Evolutionary conservation across 2,329 filamentous ascomycete genomes (phyloP), one percentile per base, ranked within the genome.

Genomic region (Scedosporium aurantiacum): DNA sequence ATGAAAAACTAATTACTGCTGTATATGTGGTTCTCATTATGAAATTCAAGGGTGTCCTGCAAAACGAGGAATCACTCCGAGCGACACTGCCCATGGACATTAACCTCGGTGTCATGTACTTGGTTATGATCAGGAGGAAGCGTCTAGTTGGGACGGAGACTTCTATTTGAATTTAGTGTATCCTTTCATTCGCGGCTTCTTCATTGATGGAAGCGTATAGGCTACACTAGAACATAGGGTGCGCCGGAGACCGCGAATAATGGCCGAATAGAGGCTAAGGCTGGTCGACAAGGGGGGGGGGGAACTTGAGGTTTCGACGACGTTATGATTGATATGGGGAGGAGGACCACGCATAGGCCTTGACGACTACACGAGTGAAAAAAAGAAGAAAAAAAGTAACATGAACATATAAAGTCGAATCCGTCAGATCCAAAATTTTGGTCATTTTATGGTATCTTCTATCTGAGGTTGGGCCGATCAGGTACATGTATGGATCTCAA

Each of bases 81-180:
- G 14, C 14, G 32, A 37, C 10, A 6, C 32, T 12, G 32, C 32
- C 14, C 10, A 37, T 4, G 32, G 32, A 37, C 6, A 37, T 37
- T 6, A 37, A 37, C 10, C 32, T 37, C 10, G 10, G 14, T 37
- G 32, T 37, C 32, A 14, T 37, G 10, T 12, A 37, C 32, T 2
- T 12, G 14, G 32, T 37, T 37, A 37, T 3, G 8, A 37, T 37
- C 32, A 37, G 32, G 14, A 37, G 32, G 10, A 8, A 4, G 8
- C 32, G 8, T 37, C 32, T 37, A 37, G 2, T 12, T 37, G 32
- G 32, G 32, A 14, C 4, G 32, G 2, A 12, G 8, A 37, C 32
- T 45, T 45, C 41, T 45, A 74, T 18, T 76, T 45, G 41, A 45
- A 45, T 45, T 45, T 12, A 45, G 41, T 18, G 12, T 45, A 45